Evolutionary conservation across 2,329 filamentous ascomycete species (phyloP), one percentile per base, ranked within the genome.

Genomic region (Phyllachora maydis): DNA sequence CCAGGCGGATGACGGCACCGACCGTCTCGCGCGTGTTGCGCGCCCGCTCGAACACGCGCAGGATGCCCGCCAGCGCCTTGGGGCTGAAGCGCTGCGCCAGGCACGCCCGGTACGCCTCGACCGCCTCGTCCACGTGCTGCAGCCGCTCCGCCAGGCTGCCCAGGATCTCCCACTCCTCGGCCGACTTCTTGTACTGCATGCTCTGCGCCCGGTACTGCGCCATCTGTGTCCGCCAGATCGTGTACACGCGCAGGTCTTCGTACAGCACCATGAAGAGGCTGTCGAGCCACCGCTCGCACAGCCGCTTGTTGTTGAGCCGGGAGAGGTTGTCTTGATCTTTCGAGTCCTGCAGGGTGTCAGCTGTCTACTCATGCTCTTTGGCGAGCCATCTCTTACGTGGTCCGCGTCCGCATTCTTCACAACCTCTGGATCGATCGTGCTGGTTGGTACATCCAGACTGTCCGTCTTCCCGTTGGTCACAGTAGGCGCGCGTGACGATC

Each of bases 231-330:
- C 88, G 74, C 88, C 88, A 98, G 46, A 98, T 98, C 8, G 88
- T 98, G 56, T 98, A 98, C 21, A 98, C 85, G 23, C 88, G 78
- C 11, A 98, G 63, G 41, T 98, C 88, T 47, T 98, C 88, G 45
- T 98, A 98, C 3, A 98, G 62, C 0, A 95, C 88, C 88, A 98
- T 98, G 54, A 98, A 98, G 12, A 98, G 62, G 39, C 91, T 95
- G 49, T 98, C 88, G 3, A 98, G 64, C 88, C 88, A 98, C 35
- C 88, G 71, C 49, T 98, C 88, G 41, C 88, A 98, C 1, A 98
- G 65, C 1, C 88, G 74, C 54, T 98, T 98, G 49, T 93, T 92
- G 44, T 90, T 88, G 42, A 98, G 81, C 36, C 85, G 78, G 5
- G 82, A 83, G 35, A 91, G 76, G 34, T 77, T 62, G 27, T 73